phyloP scores from a whole-genome alignment of 78 protist genomes.

The Dictyostelium purpureum region DNA sequence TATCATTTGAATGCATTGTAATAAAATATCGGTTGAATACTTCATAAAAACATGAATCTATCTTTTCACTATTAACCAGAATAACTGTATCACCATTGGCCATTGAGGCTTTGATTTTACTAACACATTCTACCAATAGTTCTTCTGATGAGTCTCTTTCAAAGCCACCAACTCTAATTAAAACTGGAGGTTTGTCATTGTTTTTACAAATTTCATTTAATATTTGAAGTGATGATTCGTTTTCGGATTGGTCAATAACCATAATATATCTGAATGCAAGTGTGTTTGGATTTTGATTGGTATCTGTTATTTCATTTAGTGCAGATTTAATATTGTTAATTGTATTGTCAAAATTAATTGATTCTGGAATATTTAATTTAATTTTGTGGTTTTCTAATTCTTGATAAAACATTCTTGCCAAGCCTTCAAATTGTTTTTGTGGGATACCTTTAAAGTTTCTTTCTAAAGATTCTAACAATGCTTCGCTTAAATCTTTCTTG shows the following conservation, averaged over 20 bases:
- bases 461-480: slow-evolving; percentile 40
- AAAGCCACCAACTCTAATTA: slow-evolving; percentile 35
- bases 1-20: background rate
- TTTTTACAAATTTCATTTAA: slow-evolving; percentile 19
- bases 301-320: background rate
- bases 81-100: background rate
- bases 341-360: slow-evolving; percentile 8
- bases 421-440: background rate
- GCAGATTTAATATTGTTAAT: slow-evolving; percentile 12
- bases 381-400: too few species aligned
- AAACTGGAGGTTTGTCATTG: background rate
- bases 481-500: background rate
- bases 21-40: slow-evolving; percentile 17
- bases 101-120: background rate
- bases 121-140: background rate
- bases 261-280: slow-evolving; percentile 34
- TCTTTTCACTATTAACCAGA: background rate
- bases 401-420: slow-evolving; percentile 3
- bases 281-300: slow-evolving; percentile 3
- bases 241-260: slow-evolving; percentile 50
- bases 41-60: slow-evolving; percentile 10
- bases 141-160: background rate
- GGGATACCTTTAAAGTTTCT: slow-evolving; percentile 43
- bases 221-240: slow-evolving; percentile 8
- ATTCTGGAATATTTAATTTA: background rate